A percentile compares a stretch with the other conserved stretches of the same genome.
Evolutionary conservation across 2,329 filamentous ascomycete species (phyloP).

Genomic region (Botrytis porri): DNA sequence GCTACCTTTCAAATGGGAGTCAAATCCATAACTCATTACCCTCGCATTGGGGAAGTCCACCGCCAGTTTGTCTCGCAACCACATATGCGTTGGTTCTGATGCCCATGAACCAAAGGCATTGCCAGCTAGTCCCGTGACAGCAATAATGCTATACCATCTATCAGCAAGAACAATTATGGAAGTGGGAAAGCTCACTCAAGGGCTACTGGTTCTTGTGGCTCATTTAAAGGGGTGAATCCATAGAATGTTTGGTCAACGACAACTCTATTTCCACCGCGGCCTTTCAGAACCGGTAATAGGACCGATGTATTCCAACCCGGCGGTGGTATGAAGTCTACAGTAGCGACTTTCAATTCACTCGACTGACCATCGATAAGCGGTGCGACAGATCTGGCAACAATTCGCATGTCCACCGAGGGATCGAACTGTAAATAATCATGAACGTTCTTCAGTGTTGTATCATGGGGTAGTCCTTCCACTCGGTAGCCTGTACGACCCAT

Average conservation of each 20-base stretch:
- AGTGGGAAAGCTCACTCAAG: slow-evolving; percentile 7
- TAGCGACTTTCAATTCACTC: slow-evolving; percentile 15
- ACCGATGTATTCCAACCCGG: slow-evolving; percentile 8
- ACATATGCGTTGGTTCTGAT: slow-evolving; percentile 37
- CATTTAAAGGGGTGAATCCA: slow-evolving; percentile 18
- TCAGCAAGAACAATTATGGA: not conserved
- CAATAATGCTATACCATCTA: slow-evolving; percentile 32
- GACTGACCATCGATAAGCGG: slow-evolving; percentile 7
- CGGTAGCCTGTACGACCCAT: slow-evolving; percentile 19
- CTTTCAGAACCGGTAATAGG: slow-evolving; percentile 11
- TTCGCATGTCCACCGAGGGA: not conserved
- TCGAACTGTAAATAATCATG: slow-evolving; percentile 16
- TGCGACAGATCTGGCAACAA: slow-evolving; percentile 14
- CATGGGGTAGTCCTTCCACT: slow-evolving; percentile 15
- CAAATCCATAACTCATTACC: slow-evolving; percentile 39
- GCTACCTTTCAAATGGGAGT: slow-evolving; percentile 31
- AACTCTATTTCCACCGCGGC: slow-evolving; percentile 8
- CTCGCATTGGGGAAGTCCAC: slow-evolving; percentile 35
- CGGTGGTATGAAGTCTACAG: slow-evolving; percentile 18
- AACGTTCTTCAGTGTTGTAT: slow-evolving; percentile 13
- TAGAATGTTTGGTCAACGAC: slow-evolving; percentile 20
- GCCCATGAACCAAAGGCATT: slow-evolving; percentile 42
- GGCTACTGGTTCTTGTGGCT: slow-evolving; percentile 8
- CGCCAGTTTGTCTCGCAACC: slow-evolving; percentile 41
- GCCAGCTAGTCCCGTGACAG: slow-evolving; percentile 44